Evolutionary conservation across 129 eudicot species (phyloP).

Genomic region (Centella asiatica): DNA sequence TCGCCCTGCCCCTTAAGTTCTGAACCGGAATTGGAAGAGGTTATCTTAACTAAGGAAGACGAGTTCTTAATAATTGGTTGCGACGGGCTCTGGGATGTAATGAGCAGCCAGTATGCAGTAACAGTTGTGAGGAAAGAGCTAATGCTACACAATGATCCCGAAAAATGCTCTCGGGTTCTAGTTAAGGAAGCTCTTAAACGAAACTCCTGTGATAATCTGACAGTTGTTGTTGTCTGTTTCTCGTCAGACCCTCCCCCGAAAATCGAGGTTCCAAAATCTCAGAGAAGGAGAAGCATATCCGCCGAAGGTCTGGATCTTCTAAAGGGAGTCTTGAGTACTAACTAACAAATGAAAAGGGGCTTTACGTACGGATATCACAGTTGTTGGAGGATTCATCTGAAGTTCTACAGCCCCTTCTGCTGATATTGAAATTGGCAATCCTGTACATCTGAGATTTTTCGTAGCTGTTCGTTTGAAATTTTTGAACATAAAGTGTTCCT

Average conservation of each 20-base stretch:
- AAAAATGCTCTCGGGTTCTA: conserved; percentile 50
- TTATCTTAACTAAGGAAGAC: conserved; percentile 61
- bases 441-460: conserved; percentile 9
- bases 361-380: not conserved
- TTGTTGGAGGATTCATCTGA: conserved; percentile 4
- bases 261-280: conserved; percentile 53
- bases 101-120: conserved; percentile 89
- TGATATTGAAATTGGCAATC: not conserved
- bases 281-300: conserved; percentile 65
- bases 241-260: conserved; percentile 62
- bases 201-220: conserved; percentile 69
- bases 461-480: not conserved
- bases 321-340: conserved; percentile 47
- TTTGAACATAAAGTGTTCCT: conserved; percentile 4
- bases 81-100: conserved; percentile 88
- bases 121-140: conserved; percentile 73
- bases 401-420: conserved; percentile 9
- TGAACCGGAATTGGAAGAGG: conserved; percentile 66
- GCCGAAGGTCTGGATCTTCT: conserved; percentile 79
- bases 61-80: conserved; percentile 84
- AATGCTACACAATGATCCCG: conserved; percentile 76
- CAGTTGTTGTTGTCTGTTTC: conserved; percentile 75
- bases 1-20: conserved; percentile 57
- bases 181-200: conserved; percentile 70
- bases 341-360: conserved; percentile 25